Percentiles rank a stretch among this genome's conserved stretches.
phyloP scores from a whole-genome alignment of 2,329 filamentous ascomycete species.

The Teratosphaeriaceae sp. region DNA sequence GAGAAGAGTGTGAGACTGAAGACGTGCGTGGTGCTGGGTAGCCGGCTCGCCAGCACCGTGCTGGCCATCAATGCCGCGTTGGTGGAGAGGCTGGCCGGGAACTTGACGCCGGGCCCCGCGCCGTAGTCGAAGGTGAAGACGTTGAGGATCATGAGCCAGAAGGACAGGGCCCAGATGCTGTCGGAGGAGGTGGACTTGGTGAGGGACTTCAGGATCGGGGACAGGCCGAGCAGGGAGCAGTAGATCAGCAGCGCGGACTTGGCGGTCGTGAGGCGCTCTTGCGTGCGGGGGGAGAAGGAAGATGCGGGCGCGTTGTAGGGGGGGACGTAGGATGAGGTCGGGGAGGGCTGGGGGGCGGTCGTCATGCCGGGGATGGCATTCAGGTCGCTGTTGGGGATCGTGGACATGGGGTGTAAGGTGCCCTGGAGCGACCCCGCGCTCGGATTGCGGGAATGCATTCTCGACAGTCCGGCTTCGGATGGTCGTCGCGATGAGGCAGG shows the following conservation, averaged over 20 bases:
- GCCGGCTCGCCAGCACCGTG: constrained; percentile 82
- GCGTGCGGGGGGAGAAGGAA: constrained; percentile 48
- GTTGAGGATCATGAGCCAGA: constrained; percentile 88
- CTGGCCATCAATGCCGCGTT: constrained; percentile 96
- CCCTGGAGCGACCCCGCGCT: constrained; percentile 48
- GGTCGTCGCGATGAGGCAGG: neutral
- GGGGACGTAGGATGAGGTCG: constrained; percentile 23
- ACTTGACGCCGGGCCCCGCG: constrained; percentile 55
- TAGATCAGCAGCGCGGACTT: constrained; percentile 93
- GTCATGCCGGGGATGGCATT: constrained; percentile 19
- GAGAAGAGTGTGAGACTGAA: constrained; percentile 93
- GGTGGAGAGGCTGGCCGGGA: constrained; percentile 74
- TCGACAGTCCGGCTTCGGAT: neutral
- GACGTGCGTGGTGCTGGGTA: constrained; percentile 86
- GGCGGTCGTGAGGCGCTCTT: constrained; percentile 67
- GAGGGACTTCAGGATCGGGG: constrained; percentile 90
- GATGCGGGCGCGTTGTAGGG: constrained; percentile 32
- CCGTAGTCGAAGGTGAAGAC: constrained; percentile 98
- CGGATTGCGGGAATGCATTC: constrained; percentile 43
- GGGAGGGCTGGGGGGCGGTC: constrained; percentile 7
- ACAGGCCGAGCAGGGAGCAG: constrained; percentile 82
- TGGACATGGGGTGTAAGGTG: constrained; percentile 13
- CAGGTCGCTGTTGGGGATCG: constrained; percentile 25
- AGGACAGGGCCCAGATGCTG: constrained; percentile 95
- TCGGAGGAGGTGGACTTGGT: constrained; percentile 87